Evolutionary conservation across 225 moss, liverwort and hornwort genomes (phyloP), one percentile per base, ranked within the genome.

Genomic region (Asterella californica): DNA sequence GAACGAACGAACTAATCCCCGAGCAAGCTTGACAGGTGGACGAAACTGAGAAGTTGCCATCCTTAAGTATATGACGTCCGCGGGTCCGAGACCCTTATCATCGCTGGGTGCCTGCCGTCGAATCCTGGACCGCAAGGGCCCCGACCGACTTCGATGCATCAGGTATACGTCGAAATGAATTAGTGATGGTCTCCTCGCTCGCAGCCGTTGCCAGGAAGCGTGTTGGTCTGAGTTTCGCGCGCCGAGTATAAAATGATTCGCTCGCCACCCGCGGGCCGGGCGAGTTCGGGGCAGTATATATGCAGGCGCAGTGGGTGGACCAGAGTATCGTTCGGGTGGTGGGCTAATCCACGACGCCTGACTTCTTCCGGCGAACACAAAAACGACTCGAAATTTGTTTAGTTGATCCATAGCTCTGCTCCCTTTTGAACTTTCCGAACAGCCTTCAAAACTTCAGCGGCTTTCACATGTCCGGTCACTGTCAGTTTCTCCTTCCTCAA

Each of bases 381-480:
- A 46, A 47, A 38, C 17, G n/a, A 29, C 52, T 52, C 17, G 17
- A 34, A 19, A 72, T 14, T n/a, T 42, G 12, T n/a, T 29, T 53
- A 77, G 45, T 77, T 77, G n/a, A 63, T 77, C 77, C 77, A 77
- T 27, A 77, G 77, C 64, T 77, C 77, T 7, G 77, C 77, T 25
- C 77, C 77, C 29, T 77, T 77, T 46, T 77, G 77, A 6, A 77
- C 77, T 63, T 77, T 77, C 27, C 77, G 62, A n/a, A 77, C 77
- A 22, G 77, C 48, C 64, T 77, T 77, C 63, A 77, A 22, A 47
- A 77, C 77, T 33, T 77, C 77, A 7, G 77, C 77, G 5, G 77
- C 63, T 30, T 77, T 77, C 29, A 77, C 77, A 29, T 77, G 77
- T 2, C 77, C 77, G 0, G 77, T 77, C 6, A 77, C 77, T 10